Base-by-base conservation (phyloP, 257 asterid species). In the Primulina tabacum region DNA sequence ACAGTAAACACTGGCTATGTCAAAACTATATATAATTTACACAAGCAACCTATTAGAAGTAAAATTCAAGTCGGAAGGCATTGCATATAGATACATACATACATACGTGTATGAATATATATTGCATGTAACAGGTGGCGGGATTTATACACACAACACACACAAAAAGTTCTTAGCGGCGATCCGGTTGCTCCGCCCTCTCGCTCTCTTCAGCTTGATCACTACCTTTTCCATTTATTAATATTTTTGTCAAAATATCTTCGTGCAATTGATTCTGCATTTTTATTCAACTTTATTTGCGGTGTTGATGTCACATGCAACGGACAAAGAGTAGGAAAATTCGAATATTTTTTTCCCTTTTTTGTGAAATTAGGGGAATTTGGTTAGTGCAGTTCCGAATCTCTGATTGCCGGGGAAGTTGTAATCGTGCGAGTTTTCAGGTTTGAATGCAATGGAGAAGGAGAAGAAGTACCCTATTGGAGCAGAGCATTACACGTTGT, bases 401-500 rank as follows among this genome's bases (percentile, higher is more conserved):
- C 18, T 47, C 55, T 1, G 11, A 47, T 47, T 14, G 1, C 55
- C 55, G 17, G 5, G 52, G 52, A 28, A 47, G 18, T 12, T 47
- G 55, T 40, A 40, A 12, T 47, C 55, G 55, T 12, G 21, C 26
- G 56, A 63, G 20, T 7, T 12, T 21, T 21, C 59, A 56, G 28
- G 52, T 10, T 47, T 64, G 38, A 53, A 64, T 64, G 29, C 35
- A 56, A 84, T 82, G 87, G 87, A 69, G 60, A 87, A 79, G 90
- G 55, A 47, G 84, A 90, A 83, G 85, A 88, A 85, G 86, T 92
- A 90, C 75, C 98, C 97, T n/a, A 88, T 92, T 37, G 96, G 98
- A 55, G 92, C 91, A 38, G 96, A 90, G 78, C 79, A 85, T 76
- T 92, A 92, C 72, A 78, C 87, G 7, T 68, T 88, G 76, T 85